Evolutionary conservation across 192 early-diverging fungal species (phyloP), one percentile per base, ranked within the genome.

Genomic region (Spizellomyces punctatus): DNA sequence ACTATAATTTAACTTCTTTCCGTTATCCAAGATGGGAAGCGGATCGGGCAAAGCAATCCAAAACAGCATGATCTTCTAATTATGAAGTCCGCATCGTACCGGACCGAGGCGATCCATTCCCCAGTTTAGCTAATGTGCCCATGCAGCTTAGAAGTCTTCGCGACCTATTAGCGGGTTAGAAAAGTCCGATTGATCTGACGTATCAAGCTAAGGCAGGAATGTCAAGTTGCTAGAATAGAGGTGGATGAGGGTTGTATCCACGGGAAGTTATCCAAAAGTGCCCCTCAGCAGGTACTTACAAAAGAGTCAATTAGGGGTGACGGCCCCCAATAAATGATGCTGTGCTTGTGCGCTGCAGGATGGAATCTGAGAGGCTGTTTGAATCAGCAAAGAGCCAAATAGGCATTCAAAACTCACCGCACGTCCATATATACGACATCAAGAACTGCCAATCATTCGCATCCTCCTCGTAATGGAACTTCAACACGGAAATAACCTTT

Each of bases 281-380:
- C 27, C 27, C 0, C 3, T 36, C 27, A 36, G 27, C 27, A 36
- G 27, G 27, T 71, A 71, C 68, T 42, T 63, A 63, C 70, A 54
- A 75, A 69, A 44, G 46, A 65, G n/a, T 54, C 19, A 12, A 69
- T 55, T 12, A 75, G 49, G 17, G 22, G 16, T 0, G 83, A 72
- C 44, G 83, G 89, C 41, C 90, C 86, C 90, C 90, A 91, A 55
- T 91, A 88, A 66, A 89, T 86, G 74, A 86, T 82, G 48, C 76
- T 82, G 36, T 81, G 82, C 21, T 82, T 63, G 67, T 84, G 79
- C 8, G 89, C 76, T 6, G 55, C 14, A 10, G 44, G 58, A 56
- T 10, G 12, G 57, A 9, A 17, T 14, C 55, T 19, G 12, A 16
- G 73, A 58, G 19, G 52, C n/a, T 16, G 43, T 61, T 65, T 61